These are phyloP conservation scores for Leishmania aethiopica DNA, from an alignment of 208 protist species.

Conservation along the genomic window DNA sequence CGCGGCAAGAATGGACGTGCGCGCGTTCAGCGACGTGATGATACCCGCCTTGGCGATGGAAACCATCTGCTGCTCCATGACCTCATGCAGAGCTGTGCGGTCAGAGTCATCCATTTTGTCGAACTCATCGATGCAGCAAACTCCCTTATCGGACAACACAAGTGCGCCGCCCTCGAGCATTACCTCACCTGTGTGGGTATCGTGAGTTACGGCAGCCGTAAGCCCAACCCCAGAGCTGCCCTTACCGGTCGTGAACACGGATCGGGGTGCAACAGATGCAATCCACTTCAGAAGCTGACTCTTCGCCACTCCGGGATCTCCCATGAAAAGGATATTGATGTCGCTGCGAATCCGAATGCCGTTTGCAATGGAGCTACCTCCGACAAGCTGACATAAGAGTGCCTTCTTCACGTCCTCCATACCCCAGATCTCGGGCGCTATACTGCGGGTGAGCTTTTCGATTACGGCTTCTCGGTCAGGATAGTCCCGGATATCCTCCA, in stretches of 20 bases:
- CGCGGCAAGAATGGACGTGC: slow-evolving; percentile 98
- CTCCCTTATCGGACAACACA: slow-evolving; percentile 97
- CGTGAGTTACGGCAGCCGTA: slow-evolving; percentile 97
- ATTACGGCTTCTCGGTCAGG: slow-evolving; percentile 91
- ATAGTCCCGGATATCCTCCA: slow-evolving; percentile 76
- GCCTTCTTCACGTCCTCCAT: slow-evolving; percentile 99
- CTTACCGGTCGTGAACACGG: slow-evolving; percentile 99
- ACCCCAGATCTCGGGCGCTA: slow-evolving; percentile 98
- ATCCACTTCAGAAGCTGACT: slow-evolving; percentile 99
- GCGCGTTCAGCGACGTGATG: slow-evolving; percentile 98
- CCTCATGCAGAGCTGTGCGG: slow-evolving; percentile 97
- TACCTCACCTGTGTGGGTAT: slow-evolving; percentile 96
- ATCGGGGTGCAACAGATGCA: slow-evolving; percentile 96
- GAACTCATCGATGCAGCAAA: slow-evolving; percentile 99
- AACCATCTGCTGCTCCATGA: slow-evolving; percentile 99
- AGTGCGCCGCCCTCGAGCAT: slow-evolving; percentile 97
- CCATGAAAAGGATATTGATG: slow-evolving; percentile 99
- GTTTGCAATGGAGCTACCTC: slow-evolving; percentile 97
- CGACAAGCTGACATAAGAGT: slow-evolving; percentile 97
- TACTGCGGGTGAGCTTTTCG: slow-evolving; percentile 94
- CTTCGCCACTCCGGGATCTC: slow-evolving; percentile 99
- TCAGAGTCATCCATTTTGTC: slow-evolving; percentile 99
- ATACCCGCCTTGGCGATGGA: slow-evolving; percentile 99
- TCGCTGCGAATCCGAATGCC: slow-evolving; percentile 95
- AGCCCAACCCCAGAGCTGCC: slow-evolving; percentile 98